Base-by-base conservation (phyloP, 106 monocot species). In the Narthecium ossifragum region DNA sequence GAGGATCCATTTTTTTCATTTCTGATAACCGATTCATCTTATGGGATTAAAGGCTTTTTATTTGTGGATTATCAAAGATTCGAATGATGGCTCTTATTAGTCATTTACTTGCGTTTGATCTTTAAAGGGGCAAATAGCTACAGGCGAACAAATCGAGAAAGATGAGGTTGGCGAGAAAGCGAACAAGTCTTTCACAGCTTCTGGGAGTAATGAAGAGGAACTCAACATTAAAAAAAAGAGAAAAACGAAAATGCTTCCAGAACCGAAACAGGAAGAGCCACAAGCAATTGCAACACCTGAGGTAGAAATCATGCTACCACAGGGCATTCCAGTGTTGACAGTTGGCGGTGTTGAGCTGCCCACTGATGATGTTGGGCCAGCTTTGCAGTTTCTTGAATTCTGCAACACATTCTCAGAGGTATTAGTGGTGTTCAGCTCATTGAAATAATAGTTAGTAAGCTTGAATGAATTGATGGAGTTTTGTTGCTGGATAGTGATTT, bases 311-410 rank as follows among this genome's bases (percentile, higher is more conserved):
- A 56, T 73, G n/a, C 72, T 79, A 7, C 83, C 87, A 40, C 37
- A 31, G 53, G 79, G 83, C 12, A 73, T 15, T 27, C 62, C 45
- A 0, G 55, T 88, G 37, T 52, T 48, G 13, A 48, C 52, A 26
- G 57, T 82, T 60, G 75, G 62, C 3, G 82, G 75, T 25, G 34
- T 59, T 15, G 72, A 82, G 25, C 48, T 75, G 26, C 57, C 34
- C 0, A 24, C 31, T 46, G 56, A 87, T 27, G 75, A 82, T 65
- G 55, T 78, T 59, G 82, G 86, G 14, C 21, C 37, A 31, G 82
- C 75, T 1, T 55, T 87, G 51, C 86, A 87, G 40, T 87, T 87
- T 36, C 26, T 87, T 51, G 86, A 87, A 46, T 87, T 82, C 24
- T 87, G 82, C 54, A 69, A 55, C 23, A 37, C 78, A 33, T 87